Conservation (phyloP, 805 yeast genomes). For the Tetrapisispora arboricola region DNA sequence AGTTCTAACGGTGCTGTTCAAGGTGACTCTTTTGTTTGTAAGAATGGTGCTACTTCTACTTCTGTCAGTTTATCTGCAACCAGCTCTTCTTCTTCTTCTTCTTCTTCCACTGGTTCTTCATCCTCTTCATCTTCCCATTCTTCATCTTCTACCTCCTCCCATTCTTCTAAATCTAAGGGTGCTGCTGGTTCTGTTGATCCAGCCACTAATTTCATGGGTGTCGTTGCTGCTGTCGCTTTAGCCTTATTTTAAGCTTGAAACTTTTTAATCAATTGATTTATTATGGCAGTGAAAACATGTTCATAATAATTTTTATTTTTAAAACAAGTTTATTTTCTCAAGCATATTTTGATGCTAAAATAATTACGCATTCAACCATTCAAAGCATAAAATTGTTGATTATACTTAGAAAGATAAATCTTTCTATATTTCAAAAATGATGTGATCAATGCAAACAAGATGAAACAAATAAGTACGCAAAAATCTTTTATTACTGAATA, state of each 20-base stretch:
- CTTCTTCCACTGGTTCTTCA: slow-evolving; percentile 16
- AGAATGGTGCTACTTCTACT: slow-evolving; percentile 46
- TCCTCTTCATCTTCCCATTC: slow-evolving; percentile 2
- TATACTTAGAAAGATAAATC: neutral
- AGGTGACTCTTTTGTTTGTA: slow-evolving; percentile 80
- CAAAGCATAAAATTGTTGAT: neutral
- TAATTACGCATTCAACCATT: neutral
- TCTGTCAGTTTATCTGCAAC: slow-evolving; percentile 31
- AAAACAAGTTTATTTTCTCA: neutral
- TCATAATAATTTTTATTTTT: neutral
- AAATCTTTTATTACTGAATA: neutral
- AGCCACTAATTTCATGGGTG: slow-evolving; percentile 38
- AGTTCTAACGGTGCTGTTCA: slow-evolving; percentile 73
- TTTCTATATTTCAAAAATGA: neutral
- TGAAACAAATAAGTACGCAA: neutral
- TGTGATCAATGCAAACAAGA: neutral
- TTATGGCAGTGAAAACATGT: no score
- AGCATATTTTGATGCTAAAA: neutral
- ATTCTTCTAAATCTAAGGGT: slow-evolving; percentile 8
- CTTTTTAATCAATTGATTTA: no score
- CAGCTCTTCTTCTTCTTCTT: slow-evolving; percentile 19
- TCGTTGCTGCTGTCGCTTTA: slow-evolving; percentile 40
- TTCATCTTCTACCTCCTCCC: slow-evolving; percentile 1
- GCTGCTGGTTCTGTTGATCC: slow-evolving; percentile 18
- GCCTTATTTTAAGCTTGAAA: slow-evolving; percentile 35